Evolutionary conservation across 139 green algal genomes (phyloP), one percentile per base, ranked within the genome.

Genomic region (Volvox reticuliferus): DNA sequence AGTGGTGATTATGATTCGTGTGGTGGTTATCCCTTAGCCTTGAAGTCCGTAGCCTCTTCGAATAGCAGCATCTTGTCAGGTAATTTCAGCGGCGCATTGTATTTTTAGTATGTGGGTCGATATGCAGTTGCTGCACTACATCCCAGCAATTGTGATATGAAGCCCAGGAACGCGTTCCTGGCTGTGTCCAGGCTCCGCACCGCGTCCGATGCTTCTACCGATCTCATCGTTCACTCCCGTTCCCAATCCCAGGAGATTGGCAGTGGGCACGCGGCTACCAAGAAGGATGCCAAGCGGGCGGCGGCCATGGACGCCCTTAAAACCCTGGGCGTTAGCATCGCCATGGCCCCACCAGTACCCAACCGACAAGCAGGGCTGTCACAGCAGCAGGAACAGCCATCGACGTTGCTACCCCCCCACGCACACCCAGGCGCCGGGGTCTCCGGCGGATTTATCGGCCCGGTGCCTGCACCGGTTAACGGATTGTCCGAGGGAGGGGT

Each of bases 281-380:
- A 91, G 75, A 86, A 86, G 76, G 87, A 91, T 3, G 87, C 87
- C 76, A 91, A 91, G 75, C 55, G 76, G 2, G 61, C 78, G 14
- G 87, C 87, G 1, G 76, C 87, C n/a, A 24, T 44, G 35, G 61
- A 17, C 3, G 87, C 61, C 12, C 87, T 91, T 0, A 44, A 44
- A 26, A 16, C 30, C 62, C 14, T 85, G 87, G 87, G 76, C 33
- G 77, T 91, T 26, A 24, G 14, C 26, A 26, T 85, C 21, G 24
- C 32, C 50, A 28, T 55, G 24, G 35, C 26, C 68, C 28, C 68
- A 1, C 33, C 30, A 26, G 19, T 55, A 28, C 28, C 86, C 12
- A 32, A 2, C 73, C 26, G 14, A 19, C 28, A 13, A 44, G 44
- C 69, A 76, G 81, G 17, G 82, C 32, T 30, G 82, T 32, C 62